These are phyloP conservation scores for Myriosclerotinia duriaeana DNA, from an alignment of 2,329 filamentous ascomycete species.

Conservation along the genomic window DNA sequence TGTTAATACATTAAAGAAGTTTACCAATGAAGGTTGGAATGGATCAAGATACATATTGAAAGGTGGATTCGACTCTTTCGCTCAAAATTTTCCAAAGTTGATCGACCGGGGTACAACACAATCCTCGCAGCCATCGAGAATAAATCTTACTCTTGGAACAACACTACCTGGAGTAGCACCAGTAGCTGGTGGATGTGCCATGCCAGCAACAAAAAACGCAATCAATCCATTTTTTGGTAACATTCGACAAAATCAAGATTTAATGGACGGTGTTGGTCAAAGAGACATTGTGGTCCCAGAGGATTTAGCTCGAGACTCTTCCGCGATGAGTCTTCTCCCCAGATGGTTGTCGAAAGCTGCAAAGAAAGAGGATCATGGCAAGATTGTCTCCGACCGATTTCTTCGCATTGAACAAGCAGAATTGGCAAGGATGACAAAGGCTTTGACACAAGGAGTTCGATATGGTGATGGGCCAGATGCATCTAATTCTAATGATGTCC, in stretches of 20 bases:
- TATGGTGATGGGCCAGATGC: slow-evolving; percentile 48
- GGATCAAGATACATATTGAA: slow-evolving; percentile 73
- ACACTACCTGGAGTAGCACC: slow-evolving; percentile 58
- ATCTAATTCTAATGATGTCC: slow-evolving; percentile 48
- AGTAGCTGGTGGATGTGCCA: slow-evolving; percentile 84
- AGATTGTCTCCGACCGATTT: slow-evolving; percentile 78
- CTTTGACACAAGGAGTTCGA: slow-evolving; percentile 59
- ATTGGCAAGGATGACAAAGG: slow-evolving; percentile 89
- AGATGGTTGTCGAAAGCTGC: slow-evolving; percentile 73
- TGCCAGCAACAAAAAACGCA: slow-evolving; percentile 67
- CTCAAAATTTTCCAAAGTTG: slow-evolving; percentile 61
- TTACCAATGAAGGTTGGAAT: slow-evolving; percentile 76
- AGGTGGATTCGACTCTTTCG: slow-evolving; percentile 78
- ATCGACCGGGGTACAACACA: slow-evolving; percentile 54
- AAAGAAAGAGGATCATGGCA: slow-evolving; percentile 69
- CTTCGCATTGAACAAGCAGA: slow-evolving; percentile 80
- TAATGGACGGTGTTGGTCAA: slow-evolving; percentile 90
- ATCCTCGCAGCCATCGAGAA: slow-evolving; percentile 43
- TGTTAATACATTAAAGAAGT: slow-evolving; percentile 90
- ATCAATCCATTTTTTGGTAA: slow-evolving; percentile 93
- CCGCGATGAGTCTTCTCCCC: slow-evolving; percentile 56
- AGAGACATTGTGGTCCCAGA: slow-evolving; percentile 61
- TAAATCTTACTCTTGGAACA: slow-evolving; percentile 52
- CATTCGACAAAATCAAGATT: slow-evolving; percentile 93
- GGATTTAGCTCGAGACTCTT: slow-evolving; percentile 45